These are phyloP conservation scores for Wallacemonas sp. DNA, from an alignment of 208 protist genomes.

Conservation along the genomic window DNA sequence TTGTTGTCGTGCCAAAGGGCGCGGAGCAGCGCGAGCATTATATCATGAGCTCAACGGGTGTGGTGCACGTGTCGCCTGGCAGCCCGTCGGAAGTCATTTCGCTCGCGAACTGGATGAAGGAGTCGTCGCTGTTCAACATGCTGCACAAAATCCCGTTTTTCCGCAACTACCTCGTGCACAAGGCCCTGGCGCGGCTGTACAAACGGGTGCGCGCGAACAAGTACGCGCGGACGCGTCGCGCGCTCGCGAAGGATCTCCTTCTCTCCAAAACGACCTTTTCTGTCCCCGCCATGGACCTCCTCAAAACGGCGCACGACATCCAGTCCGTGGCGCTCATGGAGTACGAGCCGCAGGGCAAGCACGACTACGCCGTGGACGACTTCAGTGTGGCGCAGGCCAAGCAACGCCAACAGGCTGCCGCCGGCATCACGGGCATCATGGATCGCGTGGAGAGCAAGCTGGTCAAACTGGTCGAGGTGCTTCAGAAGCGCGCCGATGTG, in stretches of 20 bases:
- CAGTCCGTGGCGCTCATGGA: constrained; percentile 63
- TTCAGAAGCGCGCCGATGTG: constrained; percentile 87
- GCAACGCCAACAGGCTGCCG: constrained; percentile 69
- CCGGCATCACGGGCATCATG: constrained; percentile 52
- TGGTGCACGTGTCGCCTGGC: constrained; percentile 91
- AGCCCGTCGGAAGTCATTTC: constrained; percentile 92
- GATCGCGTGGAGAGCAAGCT: constrained; percentile 88
- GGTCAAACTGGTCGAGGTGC: constrained; percentile 74
- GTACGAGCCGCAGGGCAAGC: constrained; percentile 86
- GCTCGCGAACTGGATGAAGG: constrained; percentile 91
- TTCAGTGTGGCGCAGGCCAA: constrained; percentile 69
- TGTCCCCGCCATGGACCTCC: constrained; percentile 70
- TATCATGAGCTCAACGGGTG: constrained; percentile 92
- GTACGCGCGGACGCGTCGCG: constrained; percentile 69
- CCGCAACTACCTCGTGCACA: constrained; percentile 90
- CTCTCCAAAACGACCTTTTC: constrained; percentile 90
- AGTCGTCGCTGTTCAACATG: constrained; percentile 93
- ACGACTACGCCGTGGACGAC: constrained; percentile 90
- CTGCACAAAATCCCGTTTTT: constrained; percentile 93
- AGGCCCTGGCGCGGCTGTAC: constrained; percentile 88
- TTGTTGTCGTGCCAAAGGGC: constrained; percentile 79
- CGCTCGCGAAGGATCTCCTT: constrained; percentile 77
- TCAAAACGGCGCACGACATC: constrained; percentile 83
- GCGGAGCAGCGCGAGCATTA: constrained; percentile 90
- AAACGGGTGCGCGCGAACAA: constrained; percentile 72